Conservation (phyloP, 2,329 filamentous ascomycete genomes). For the Sporothrix globosa region DNA sequence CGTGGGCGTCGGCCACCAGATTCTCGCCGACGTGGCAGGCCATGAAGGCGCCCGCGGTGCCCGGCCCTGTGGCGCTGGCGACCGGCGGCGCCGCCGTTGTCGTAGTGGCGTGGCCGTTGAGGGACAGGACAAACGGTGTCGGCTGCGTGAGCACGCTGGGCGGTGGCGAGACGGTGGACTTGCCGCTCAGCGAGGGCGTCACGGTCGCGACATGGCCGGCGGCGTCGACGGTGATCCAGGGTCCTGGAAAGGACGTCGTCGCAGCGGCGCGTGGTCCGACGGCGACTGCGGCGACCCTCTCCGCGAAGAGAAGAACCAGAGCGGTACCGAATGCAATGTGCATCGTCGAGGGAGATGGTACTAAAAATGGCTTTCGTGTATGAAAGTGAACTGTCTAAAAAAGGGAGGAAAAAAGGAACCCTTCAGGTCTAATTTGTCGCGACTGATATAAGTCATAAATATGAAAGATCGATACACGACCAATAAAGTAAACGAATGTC, state of each 20-base stretch:
- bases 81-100: conserved; percentile 42
- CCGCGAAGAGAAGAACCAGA: neutral
- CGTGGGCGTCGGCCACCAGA: conserved; percentile 27
- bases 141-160: conserved; percentile 41
- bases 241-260: conserved; percentile 34
- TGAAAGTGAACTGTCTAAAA: neutral
- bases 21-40: conserved; percentile 40
- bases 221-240: conserved; percentile 44
- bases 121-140: conserved; percentile 41
- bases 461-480: neutral
- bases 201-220: conserved; percentile 41
- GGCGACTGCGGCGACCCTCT: neutral
- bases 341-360: neutral
- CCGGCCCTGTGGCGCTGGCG: conserved; percentile 40
- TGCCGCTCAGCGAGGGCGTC: conserved; percentile 40
- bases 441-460: neutral
- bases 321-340: neutral
- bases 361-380: neutral
- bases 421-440: too few species aligned
- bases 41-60: conserved; percentile 41
- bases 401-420: neutral
- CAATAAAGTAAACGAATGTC: neutral
- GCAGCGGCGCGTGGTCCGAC: conserved; percentile 4
- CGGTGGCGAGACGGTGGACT: conserved; percentile 40
- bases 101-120: conserved; percentile 38